Conservation (phyloP, 495 filamentous ascomycete genomes). For the Aspergillus kassunensis region DNA sequence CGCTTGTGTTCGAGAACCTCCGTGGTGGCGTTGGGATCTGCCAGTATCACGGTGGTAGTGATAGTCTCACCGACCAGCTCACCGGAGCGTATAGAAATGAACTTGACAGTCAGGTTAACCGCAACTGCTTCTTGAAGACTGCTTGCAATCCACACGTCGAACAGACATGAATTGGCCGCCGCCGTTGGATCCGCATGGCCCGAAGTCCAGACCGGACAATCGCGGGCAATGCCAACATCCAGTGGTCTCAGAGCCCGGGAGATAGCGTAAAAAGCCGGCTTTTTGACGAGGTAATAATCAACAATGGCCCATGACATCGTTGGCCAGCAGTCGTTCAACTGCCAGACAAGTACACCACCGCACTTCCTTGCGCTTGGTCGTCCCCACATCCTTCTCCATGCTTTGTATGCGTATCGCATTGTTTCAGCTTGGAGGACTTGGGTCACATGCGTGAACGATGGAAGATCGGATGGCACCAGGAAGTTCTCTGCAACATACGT, state of each 20-base stretch:
- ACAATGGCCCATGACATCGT: constrained; percentile 12
- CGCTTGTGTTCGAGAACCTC: neutral
- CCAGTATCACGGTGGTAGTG: constrained; percentile 2
- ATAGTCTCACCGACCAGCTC: neutral
- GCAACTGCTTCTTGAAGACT: neutral
- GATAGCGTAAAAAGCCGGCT: constrained; percentile 14
- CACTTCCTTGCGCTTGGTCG: neutral
- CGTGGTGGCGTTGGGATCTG: neutral
- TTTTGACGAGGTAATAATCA: constrained; percentile 9
- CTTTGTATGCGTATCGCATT: constrained; percentile 9
- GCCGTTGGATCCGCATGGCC: constrained; percentile 3
- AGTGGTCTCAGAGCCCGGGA: neutral
- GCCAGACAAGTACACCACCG: constrained; percentile 15
- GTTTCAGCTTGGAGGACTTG: constrained; percentile 13
- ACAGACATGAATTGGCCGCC: neutral
- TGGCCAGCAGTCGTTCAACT: constrained; percentile 15
- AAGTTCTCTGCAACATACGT: constrained; percentile 13
- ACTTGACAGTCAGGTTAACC: neutral
- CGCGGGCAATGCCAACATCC: constrained; percentile 3
- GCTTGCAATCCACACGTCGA: constrained; percentile 9
- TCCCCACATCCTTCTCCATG: constrained; percentile 11
- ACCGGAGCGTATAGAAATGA: constrained; percentile 5
- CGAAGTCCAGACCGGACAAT: constrained; percentile 5
- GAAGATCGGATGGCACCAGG: neutral
- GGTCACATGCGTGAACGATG: constrained; percentile 7